Base-by-base conservation (phyloP, 352 stramenopile species). In the Salisapilia sapeloensis region DNA sequence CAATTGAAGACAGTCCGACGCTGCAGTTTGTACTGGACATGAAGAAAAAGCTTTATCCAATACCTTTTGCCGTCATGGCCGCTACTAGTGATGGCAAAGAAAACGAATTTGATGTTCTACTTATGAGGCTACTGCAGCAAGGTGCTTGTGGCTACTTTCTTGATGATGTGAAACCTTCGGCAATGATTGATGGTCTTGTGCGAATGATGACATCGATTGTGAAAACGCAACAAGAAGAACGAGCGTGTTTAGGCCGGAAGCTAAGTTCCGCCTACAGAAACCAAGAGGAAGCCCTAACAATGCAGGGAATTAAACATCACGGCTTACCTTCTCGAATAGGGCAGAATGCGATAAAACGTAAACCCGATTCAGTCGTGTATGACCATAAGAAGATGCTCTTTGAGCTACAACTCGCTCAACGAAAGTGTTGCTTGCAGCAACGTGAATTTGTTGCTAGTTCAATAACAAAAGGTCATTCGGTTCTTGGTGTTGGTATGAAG, bases 111-210 rank as follows among this genome's bases (percentile, higher is more conserved):
- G 42, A 62, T 10, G 79, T 77, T 36, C 35, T 83, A 21, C 41
- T 83, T 12, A 46, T 56, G 21, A 44, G 58, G 24, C 52, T 53
- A 19, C 33, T 83, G 13, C 42, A 59, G n/a, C 57, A 72, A 2
- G 61, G 67, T 10, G 61, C 44, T 8, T 84, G 64, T 31, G 67
- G 67, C 1, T 84, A 56, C 39, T 81, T 84, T 20, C 52, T 76
- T 38, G 52, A 71, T 44, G 33, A 41, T 2, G 29, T 76, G 5
- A 22, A 44, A 3, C 36, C 58, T 5, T 25, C 64, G 1, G 30
- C 39, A 22, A 37, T 80, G 24, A 40, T 72, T 5, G 46, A 69
- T 14, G 38, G 67, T 0, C 46, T 81, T 2, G 26, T 46, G 10
- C 77, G 75, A 31, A 42, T 81, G 13, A 29, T 81, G 29, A 56